Conservation (phyloP, 1,284 basidiomycete genomes). For the Tilletia horrida region DNA sequence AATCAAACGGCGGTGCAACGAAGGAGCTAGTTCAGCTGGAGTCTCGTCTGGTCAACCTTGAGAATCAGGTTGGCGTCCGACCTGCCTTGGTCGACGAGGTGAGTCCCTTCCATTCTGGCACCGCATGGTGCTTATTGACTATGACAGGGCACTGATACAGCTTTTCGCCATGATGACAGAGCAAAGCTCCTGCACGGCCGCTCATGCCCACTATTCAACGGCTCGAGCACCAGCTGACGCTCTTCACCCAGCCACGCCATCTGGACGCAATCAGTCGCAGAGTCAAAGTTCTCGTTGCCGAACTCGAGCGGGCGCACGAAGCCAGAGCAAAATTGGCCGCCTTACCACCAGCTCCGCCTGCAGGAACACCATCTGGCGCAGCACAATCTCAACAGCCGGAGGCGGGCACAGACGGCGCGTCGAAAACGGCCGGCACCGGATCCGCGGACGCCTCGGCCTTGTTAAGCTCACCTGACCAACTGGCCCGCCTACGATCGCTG, state of each 20-base stretch:
- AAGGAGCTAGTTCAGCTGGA: slow-evolving; percentile 13
- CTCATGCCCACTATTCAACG: slow-evolving; percentile 75
- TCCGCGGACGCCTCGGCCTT: too few relatives aligned
- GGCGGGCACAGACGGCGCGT: background rate
- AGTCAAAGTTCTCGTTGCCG: slow-evolving; percentile 84
- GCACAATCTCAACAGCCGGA: background rate
- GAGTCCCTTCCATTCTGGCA: background rate
- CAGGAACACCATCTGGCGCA: too few relatives aligned
- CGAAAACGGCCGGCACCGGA: background rate
- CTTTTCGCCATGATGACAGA: background rate
- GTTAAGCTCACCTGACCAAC: slow-evolving; percentile 33
- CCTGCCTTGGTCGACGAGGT: slow-evolving; percentile 33
- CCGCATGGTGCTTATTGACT: background rate
- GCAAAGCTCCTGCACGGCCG: slow-evolving; percentile 65
- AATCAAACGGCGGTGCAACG: background rate
- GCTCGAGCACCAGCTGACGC: slow-evolving; percentile 76
- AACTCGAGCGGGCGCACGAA: slow-evolving; percentile 78
- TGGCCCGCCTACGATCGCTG: slow-evolving; percentile 45
- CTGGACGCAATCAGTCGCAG: slow-evolving; percentile 93
- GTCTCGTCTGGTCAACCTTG: background rate
- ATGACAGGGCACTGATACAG: background rate
- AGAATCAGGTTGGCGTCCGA: slow-evolving; percentile 26
- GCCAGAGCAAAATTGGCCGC: slow-evolving; percentile 51
- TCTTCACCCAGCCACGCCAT: slow-evolving; percentile 91
- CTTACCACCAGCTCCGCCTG: background rate